phyloP scores from a whole-genome alignment of 371 early-diverging fungal species.

The Lichtheimia corymbifera region DNA sequence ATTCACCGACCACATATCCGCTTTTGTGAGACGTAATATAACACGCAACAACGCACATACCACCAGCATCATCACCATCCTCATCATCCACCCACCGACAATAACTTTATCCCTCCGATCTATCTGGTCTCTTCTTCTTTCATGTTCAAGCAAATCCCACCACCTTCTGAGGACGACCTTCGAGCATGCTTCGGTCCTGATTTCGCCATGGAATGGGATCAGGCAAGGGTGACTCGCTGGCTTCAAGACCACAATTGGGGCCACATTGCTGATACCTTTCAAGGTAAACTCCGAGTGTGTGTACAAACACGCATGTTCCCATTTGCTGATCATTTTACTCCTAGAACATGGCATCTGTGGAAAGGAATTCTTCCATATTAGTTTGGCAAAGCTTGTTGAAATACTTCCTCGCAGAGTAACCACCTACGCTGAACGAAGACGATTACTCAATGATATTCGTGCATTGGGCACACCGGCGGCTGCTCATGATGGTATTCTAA shows the following conservation, averaged over 20 bases:
- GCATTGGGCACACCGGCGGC: conserved; percentile 23
- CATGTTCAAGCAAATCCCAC: conserved; percentile 21
- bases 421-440: conserved; percentile 48
- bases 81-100: not conserved
- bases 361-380: conserved; percentile 39
- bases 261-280: conserved; percentile 38
- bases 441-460: conserved; percentile 49
- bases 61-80: no score
- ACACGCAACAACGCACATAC: no score
- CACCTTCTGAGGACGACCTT: conserved; percentile 34
- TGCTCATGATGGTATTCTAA: not conserved
- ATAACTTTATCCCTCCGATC: not conserved
- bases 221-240: conserved; percentile 41
- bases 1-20: no score
- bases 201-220: conserved; percentile 34
- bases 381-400: conserved; percentile 41
- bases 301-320: no score
- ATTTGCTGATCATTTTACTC: not conserved
- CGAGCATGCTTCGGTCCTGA: conserved; percentile 21
- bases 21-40: no score
- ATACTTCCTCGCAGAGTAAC: conserved; percentile 45
- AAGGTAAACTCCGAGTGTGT: conserved; percentile 30
- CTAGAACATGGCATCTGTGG: conserved; percentile 41
- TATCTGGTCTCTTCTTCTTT: no score
- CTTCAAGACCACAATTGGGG: conserved; percentile 47